A percentile compares a stretch with the other conserved stretches of the same genome.
Evolutionary conservation across 805 yeast genomes (phyloP).

Genomic region (Tetrapisispora namnaoensis): DNA sequence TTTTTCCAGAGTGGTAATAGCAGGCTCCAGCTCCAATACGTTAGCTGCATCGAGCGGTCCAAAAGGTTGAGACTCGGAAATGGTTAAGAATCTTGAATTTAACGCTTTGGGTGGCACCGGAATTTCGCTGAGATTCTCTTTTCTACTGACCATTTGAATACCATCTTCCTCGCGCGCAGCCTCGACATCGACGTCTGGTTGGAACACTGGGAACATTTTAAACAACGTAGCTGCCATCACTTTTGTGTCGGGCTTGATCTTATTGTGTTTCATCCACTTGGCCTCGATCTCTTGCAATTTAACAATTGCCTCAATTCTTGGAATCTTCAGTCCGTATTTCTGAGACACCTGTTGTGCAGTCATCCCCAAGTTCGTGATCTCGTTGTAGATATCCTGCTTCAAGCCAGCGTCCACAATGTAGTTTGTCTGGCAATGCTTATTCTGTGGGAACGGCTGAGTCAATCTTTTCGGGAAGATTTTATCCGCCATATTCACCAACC

Average conservation of each 20-base stretch:
- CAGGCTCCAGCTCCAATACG: constrained; percentile 78
- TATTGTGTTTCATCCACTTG: constrained; percentile 44
- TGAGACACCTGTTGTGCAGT: constrained; percentile 68
- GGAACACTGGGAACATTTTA: constrained; percentile 71
- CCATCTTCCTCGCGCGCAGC: no score
- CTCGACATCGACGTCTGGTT: constrained; percentile 25
- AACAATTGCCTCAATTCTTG: constrained; percentile 82
- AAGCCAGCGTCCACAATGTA: constrained; percentile 47
- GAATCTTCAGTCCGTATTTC: constrained; percentile 68
- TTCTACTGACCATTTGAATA: constrained; percentile 3
- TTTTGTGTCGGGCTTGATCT: constrained; percentile 45
- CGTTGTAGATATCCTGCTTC: constrained; percentile 51
- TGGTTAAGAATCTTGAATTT: constrained; percentile 72
- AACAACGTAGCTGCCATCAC: constrained; percentile 55
- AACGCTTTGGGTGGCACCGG: constrained; percentile 80
- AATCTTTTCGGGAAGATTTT: constrained; percentile 8
- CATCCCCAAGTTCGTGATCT: constrained; percentile 40
- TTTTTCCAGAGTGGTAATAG: constrained; percentile 62
- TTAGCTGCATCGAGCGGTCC: constrained; percentile 94
- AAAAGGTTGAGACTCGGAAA: constrained; percentile 91
- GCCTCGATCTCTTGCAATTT: constrained; percentile 58
- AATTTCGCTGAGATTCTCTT: constrained; percentile 86
- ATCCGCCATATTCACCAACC: constrained; percentile 4
- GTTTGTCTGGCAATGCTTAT: constrained; percentile 60
- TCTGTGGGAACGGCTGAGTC: constrained; percentile 76